Base-by-base conservation (phyloP, 2,329 filamentous ascomycete species). In the Epichloe baconii region DNA sequence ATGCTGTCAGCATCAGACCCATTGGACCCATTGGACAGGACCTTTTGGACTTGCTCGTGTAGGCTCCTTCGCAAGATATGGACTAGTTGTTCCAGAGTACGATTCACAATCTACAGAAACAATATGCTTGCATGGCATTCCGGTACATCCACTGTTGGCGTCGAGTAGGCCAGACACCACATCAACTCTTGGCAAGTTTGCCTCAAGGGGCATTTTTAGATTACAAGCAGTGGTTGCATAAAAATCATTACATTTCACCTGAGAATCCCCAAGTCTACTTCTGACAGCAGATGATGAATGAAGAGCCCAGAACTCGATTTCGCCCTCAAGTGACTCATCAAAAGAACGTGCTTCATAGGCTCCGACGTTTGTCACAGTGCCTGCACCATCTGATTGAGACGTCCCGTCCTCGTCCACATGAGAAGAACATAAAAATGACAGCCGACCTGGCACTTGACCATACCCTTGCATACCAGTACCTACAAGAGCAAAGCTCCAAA, bases 401-500 rank as follows among this genome's bases (percentile, higher is more conserved):
- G 17, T 11, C 51, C 42, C 36, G 19, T 53, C 49, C 44, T 44
- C 41, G 21, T 41, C 47, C 45, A 34, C 17, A 51, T 34, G 52
- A 48, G 53, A 51, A 43, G 50, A 47, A 52, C 47, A 46, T 21
- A 51, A 47, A 52, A 14, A 49, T 6, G 26, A 51, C 19, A 49
- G 44, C 21, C 15, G n/a, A 34, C 21, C 46, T 34, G 37, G n/a
- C 37, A 15, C 40, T 35, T 45, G 5, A 11, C 17, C 21, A n/a
- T 21, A 38, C 11, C 41, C 7, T 47, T 2, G 19, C 19, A 26
- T 26, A 21, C 11, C n/a, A 15, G 26, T 21, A 54, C 43, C 66
- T 70, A 72, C 59, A 72, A 60, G 44, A 71, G 55, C 54, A 71
- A 55, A 42, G 68, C 62, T 52, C 69, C 69, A 31, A 71, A 63